Evolutionary conservation across 371 early-diverging fungal species (phyloP).

Genomic region (Sporodiniella umbellata): DNA sequence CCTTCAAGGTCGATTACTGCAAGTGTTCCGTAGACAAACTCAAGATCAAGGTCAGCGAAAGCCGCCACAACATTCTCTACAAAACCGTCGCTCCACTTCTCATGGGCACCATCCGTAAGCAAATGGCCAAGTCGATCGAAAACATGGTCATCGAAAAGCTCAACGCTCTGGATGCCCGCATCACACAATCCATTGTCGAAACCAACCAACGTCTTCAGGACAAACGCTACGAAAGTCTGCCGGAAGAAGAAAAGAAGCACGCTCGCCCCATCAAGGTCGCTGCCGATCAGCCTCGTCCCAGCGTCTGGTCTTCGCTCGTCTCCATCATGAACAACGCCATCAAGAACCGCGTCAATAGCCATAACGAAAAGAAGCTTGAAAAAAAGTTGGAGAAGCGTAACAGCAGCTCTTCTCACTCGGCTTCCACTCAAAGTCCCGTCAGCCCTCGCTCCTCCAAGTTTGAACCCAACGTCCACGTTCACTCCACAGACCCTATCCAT

Average conservation of each 20-base stretch:
- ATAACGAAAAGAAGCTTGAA: conserved; percentile 7
- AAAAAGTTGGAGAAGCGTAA: too few relatives aligned
- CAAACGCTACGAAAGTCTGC: conserved; percentile 13
- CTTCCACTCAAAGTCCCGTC: too few relatives aligned
- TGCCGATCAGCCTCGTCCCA: conserved; percentile 15
- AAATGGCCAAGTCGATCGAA: conserved; percentile 48
- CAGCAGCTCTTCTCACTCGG: too few relatives aligned
- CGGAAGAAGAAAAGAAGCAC: conserved; percentile 11
- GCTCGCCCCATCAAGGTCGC: neutral
- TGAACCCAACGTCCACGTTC: too few relatives aligned
- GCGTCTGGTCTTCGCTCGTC: conserved; percentile 18
- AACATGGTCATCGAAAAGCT: conserved; percentile 34
- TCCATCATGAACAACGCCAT: conserved; percentile 24
- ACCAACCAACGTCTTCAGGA: conserved; percentile 23
- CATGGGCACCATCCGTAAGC: conserved; percentile 44
- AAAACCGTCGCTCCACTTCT: conserved; percentile 47
- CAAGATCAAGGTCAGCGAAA: conserved; percentile 48
- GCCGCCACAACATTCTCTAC: conserved; percentile 48
- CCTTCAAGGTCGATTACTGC: conserved; percentile 32
- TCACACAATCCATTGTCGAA: conserved; percentile 24
- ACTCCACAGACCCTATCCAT: too few relatives aligned
- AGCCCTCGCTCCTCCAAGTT: too few relatives aligned
- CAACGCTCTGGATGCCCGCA: conserved; percentile 27
- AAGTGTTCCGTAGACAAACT: conserved; percentile 49
- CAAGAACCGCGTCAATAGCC: conserved; percentile 14